Evolutionary conservation across 1,139 yeast species (phyloP), one percentile per base, ranked within the genome.

Genomic region (Dujonia santamariae): DNA sequence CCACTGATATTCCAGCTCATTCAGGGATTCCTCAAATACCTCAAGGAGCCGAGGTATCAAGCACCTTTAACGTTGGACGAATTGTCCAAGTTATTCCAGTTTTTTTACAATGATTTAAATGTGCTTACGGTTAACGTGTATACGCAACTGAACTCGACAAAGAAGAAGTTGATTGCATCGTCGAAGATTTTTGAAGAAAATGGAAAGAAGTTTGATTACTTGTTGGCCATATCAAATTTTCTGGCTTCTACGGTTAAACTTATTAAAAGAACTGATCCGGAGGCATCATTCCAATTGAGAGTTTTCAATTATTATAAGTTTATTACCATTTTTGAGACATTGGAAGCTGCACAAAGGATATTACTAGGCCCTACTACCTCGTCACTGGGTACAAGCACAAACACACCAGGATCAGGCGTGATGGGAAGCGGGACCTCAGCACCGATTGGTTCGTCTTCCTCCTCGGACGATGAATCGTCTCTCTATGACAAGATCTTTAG

Each of bases 171-270:
- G 31, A 63, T 68, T 13, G 50, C 63, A 20, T 42, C 42, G 26
- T 62, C 63, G 16, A 38, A 45, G 5, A 49, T 50, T 34, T 65
- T 68, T 45, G 53, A 49, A 32, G 42, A 42, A 4, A 47, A 64
- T 38, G 66, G 69, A 2, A 50, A 53, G 30, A 43, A 50, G 4
- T 68, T 59, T 41, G 75, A 68, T 44, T 68, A 68, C 44, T 45
- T 68, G 29, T 48, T 67, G 36, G 74, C 74, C 21, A 67, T 68
- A n/a, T 67, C 73, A 25, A 65, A 63, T 45, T 67, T 66, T 44
- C 59, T 65, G 27, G 44, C 64, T 2, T 55, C 65, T 1, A 58
- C 71, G n/a, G 59, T 65, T 21, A 65, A 65, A 44, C 47, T 67
- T 23, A 57, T 60, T 21, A 63, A 60, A 39, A 49, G 75, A 28